Base-by-base conservation (phyloP, 768 basidiomycete species). In the Leucocoprinus leucothites region DNA sequence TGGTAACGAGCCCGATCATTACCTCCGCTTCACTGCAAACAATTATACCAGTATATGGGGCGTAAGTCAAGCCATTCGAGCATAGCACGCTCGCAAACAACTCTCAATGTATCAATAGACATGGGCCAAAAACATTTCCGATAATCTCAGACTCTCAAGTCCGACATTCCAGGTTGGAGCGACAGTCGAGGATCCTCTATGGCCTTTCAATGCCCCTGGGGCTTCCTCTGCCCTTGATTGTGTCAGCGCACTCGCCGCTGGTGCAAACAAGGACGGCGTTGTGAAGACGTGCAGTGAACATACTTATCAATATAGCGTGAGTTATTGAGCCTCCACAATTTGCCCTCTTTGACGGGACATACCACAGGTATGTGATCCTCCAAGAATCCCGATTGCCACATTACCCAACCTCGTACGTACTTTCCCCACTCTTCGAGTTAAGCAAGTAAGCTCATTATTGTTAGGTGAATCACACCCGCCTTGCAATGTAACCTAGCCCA, bases 1-100 rank as follows among this genome's bases (percentile, higher is more conserved):
- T 57, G 81, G 81, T 19, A 82, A 82, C 48, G 81, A 82, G 64
- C 80, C 80, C 1, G 80, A 82, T 61, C 78, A 81, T 35, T 82
- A 80, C 57, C 68, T 69, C 36, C 31, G 58, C 9, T 76, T 75
- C 57, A 73, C 74, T 1, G 72, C 80, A 24, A 63, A 73, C 57
- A 75, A 67, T 19, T 82, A 82, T 57, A 70, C 73, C 2, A 60
- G 61, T 13, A 69, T 71, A 13, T 81, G 80, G 79, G 71, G 67
- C 62, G 80, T 78, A 60, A 48, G 69, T 58, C 24, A 38, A 5
- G 13, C 3, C 24, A 16, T 22, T 2, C n/a, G n/a, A 28, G 7
- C 8, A 31, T 45, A 26, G 28, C 26, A 47, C 16, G 9, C 16
- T 26, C 18, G 3, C 18, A 14, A 7, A 14, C 25, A 25, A 13